These are phyloP conservation scores for Phaffomyces thermotolerans DNA, from an alignment of 805 yeast genomes.

Conservation along the genomic window DNA sequence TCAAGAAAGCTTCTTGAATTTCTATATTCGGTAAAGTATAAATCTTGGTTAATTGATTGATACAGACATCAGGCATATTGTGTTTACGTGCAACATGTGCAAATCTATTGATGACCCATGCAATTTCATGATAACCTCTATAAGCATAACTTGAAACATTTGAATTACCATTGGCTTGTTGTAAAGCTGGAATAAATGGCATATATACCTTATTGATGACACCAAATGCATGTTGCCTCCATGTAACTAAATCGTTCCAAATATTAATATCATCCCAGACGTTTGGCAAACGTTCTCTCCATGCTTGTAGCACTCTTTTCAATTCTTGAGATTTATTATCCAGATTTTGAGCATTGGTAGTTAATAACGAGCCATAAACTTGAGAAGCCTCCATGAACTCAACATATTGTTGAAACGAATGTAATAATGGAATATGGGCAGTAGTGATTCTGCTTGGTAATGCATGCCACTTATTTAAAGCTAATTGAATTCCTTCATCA, in stretches of 20 bases:
- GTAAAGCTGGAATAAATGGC: constrained; percentile 84
- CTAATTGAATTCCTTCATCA: constrained; percentile 93
- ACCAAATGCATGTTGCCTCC: constrained; percentile 98
- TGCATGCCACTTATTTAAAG: constrained; percentile 88
- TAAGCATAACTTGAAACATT: constrained; percentile 89
- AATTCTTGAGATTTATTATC: constrained; percentile 92
- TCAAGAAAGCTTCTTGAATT: constrained; percentile 95
- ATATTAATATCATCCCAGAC: constrained; percentile 95
- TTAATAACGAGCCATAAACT: constrained; percentile 76
- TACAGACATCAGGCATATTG: constrained; percentile 94
- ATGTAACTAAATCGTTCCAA: constrained; percentile 96
- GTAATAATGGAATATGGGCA: constrained; percentile 85
- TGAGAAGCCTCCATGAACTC: constrained; percentile 97
- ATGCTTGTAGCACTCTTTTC: constrained; percentile 89
- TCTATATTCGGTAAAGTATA: constrained; percentile 96
- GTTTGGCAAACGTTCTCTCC: constrained; percentile 97
- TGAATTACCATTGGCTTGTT: constrained; percentile 58
- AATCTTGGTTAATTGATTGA: constrained; percentile 84
- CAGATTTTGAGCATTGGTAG: constrained; percentile 86
- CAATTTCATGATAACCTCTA: constrained; percentile 96
- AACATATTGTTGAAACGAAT: constrained; percentile 94
- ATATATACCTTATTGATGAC: constrained; percentile 91
- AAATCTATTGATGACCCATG: constrained; percentile 96
- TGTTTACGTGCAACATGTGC: constrained; percentile 98
- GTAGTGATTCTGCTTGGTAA: constrained; percentile 66